Evolutionary conservation across 2,329 filamentous ascomycete species (phyloP).

Genomic region (Sclerotiophoma versabilis): DNA sequence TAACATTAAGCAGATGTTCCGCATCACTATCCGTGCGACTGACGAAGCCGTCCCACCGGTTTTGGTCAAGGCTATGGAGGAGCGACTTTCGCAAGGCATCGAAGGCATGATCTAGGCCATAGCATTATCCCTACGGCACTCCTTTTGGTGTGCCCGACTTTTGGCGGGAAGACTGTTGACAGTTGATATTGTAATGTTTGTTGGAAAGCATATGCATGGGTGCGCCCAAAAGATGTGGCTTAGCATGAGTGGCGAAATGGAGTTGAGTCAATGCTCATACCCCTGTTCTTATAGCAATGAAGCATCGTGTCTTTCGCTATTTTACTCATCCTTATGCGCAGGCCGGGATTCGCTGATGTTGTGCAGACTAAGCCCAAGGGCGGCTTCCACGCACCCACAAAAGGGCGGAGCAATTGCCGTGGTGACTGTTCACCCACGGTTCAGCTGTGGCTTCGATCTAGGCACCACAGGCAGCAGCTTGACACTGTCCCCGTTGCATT

Average conservation of each 20-base stretch:
- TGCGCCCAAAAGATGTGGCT: constrained; percentile 1
- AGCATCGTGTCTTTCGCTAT: background rate
- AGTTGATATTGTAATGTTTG: constrained; percentile 26
- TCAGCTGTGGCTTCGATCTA: constrained; percentile 1
- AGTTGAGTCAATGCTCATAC: constrained; percentile 4
- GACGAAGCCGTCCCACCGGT: constrained; percentile 86
- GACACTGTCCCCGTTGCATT: too few species aligned
- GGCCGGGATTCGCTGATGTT: background rate
- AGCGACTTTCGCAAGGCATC: constrained; percentile 70
- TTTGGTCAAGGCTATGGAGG: constrained; percentile 86
- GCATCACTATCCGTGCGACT: constrained; percentile 90
- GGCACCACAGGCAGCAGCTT: constrained; percentile 1
- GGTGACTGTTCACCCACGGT: constrained; percentile 5
- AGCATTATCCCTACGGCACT: constrained; percentile 2
- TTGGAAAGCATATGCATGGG: constrained; percentile 16
- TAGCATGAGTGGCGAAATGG: constrained; percentile 8
- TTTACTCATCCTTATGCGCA: too few species aligned
- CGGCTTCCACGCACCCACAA: background rate
- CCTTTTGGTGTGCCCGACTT: constrained; percentile 5
- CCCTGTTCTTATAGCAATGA: background rate
- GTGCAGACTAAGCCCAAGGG: background rate
- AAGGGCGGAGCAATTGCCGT: constrained; percentile 13
- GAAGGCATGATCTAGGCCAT: constrained; percentile 39
- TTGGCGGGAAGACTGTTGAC: background rate
- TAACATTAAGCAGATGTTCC: constrained; percentile 77